These are phyloP conservation scores for Ciborinia camelliae DNA, from an alignment of 2,329 filamentous ascomycete species.

Conservation along the genomic window DNA sequence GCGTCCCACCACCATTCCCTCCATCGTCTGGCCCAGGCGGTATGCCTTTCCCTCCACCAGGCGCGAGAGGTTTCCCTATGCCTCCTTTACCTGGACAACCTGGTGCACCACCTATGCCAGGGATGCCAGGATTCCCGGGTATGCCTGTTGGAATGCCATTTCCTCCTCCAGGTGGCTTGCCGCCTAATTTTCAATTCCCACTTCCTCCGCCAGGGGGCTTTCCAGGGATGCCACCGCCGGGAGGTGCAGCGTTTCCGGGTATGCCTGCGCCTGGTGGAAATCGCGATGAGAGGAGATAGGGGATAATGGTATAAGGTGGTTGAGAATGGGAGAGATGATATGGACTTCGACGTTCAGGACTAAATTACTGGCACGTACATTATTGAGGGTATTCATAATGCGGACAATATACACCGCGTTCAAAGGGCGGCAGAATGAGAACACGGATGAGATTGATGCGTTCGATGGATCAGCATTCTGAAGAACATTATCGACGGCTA, in stretches of 20 bases:
- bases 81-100: slow-evolving; percentile 27
- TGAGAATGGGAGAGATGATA: slow-evolving; percentile 6
- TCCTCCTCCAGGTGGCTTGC: slow-evolving; percentile 46
- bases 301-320: slow-evolving; percentile 7
- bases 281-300: slow-evolving; percentile 16
- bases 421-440: not conserved
- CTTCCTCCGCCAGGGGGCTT: slow-evolving; percentile 34
- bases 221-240: slow-evolving; percentile 22
- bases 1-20: slow-evolving; percentile 26
- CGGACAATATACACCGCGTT: not conserved
- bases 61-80: slow-evolving; percentile 33
- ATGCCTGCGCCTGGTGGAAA: slow-evolving; percentile 14
- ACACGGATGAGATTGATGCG: not conserved
- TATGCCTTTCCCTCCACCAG: slow-evolving; percentile 32
- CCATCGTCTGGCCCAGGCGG: slow-evolving; percentile 13
- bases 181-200: slow-evolving; percentile 52
- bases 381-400: not conserved
- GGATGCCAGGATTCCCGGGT: slow-evolving; percentile 30
- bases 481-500: not conserved
- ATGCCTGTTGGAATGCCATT: slow-evolving; percentile 44
- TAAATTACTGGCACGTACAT: slow-evolving; percentile 5
- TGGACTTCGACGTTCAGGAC: slow-evolving; percentile 4
- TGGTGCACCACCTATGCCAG: slow-evolving; percentile 25
- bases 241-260: slow-evolving; percentile 3
- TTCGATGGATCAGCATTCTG: not conserved